Base-by-base conservation (phyloP, 2,329 filamentous ascomycete species). In the Hypomyces rosellus region DNA sequence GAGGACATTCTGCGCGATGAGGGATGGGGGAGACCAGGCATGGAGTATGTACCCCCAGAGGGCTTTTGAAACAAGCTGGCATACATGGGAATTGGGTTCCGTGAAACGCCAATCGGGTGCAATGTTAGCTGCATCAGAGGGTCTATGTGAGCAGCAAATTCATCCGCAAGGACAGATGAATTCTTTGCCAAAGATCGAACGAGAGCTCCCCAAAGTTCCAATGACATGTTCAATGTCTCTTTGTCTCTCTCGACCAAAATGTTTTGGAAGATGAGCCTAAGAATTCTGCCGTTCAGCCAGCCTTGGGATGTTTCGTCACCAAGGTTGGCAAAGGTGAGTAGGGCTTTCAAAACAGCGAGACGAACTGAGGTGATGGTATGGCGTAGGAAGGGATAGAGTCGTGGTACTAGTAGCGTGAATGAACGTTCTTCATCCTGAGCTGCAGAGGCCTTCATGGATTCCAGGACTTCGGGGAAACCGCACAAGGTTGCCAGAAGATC, bases 331-430 rank as follows among this genome's bases (percentile, higher is more conserved):
- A 99, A 99, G 0, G 93, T 99, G 60, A 91, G 82, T 30, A 99
- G 75, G 34, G 93, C 93, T 61, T 95, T 89, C 43, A 99, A 76
- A 4, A 99, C 93, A 9, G 93, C 92, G 38, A 92, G 85, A 48
- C 93, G 88, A 45, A 99, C 93, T 50, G 88, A 96, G 1, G 90
- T 96, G 60, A 99, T 97, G 6, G 95, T 99, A 67, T 99, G 93
- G 51, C 93, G 86, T 41, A 99, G 74, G 76, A 99, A 99, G 3
- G 92, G 92, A 63, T 96, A 99, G 3, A 99, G 81, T 42, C 93
- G 84, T 20, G 95, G 93, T 5, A 99, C 92, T 33, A 99, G 77
- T 55, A 93, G 82, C 4, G 89, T 89, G 65, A 99, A 99, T 1
- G 92, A 96, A 49, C 92, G 86, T 59, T 91, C 86, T 12, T 89